Base-by-base conservation (phyloP, 139 green algal genomes). In the Volvox reticuliferus region DNA sequence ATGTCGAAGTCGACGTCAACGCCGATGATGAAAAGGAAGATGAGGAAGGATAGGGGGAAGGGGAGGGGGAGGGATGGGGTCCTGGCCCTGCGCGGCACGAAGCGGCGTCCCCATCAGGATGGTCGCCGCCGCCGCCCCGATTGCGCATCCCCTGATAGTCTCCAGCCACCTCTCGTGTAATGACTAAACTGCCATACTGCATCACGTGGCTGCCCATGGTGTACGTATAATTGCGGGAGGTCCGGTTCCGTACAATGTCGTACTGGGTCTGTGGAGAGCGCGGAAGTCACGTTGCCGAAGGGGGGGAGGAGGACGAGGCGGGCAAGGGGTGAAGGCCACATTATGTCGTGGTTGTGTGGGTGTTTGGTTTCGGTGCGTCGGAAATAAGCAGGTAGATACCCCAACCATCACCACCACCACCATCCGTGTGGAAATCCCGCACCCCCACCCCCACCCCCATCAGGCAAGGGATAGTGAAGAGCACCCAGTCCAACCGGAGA, bases 221-320 rank as follows among this genome's bases (percentile, higher is more conserved):
- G 91, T 97, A 99, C 21, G 96, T 98, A 69, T 91, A 95, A 94
- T 99, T 97, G 75, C 97, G 92, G 79, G 93, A 97, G 32, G 96
- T 98, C 36, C 98, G 94, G 37, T 89, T n/a, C n/a, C 91, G 93
- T 24, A 99, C 94, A n/a, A 95, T 82, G 89, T 96, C 73, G 88
- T 97, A 98, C 95, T 99, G 97, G 32, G 90, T 67, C 91, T 94
- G 79, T 30, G 65, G 65, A 73, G 24, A 5, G 2, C 2, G 12
- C 12, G 65, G 12, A 24, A 73, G 44, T 55, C 44, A 55, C 9
- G 44, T 55, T 5, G 5, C 44, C 44, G 65, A 69, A 69, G 62
- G 17, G 21, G 65, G 65, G 65, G 65, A 28, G 12, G 6, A 12
- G 65, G 65, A 12, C 6, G 12, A 73, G 12, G 6, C 12, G 21